Conservation (phyloP, 2,329 filamentous ascomycete species). For the Xylariaceae sp. region DNA sequence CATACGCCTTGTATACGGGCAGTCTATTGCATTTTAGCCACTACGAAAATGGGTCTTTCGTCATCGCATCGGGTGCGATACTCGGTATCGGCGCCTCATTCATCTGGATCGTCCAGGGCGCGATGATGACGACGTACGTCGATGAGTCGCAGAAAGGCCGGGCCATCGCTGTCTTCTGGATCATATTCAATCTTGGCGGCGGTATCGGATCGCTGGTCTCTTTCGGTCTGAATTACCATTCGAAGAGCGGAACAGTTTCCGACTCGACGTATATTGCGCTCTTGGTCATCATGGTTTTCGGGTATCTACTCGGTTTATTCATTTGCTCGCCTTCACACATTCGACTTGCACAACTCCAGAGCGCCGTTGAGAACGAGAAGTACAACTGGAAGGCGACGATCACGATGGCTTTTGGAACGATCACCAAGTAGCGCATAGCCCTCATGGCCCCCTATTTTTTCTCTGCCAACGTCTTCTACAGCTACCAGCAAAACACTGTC, state of each 20-base stretch:
- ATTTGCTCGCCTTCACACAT: slow-evolving; percentile 17
- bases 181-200: slow-evolving; percentile 19
- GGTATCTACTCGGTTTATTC: slow-evolving; percentile 15
- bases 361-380: slow-evolving; percentile 16
- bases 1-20: slow-evolving; percentile 18
- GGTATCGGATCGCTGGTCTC: slow-evolving; percentile 17
- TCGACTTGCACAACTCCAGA: slow-evolving; percentile 5
- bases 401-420: slow-evolving; percentile 9
- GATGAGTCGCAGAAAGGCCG: slow-evolving; percentile 19
- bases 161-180: slow-evolving; percentile 18
- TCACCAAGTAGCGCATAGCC: slow-evolving; percentile 15
- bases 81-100: slow-evolving; percentile 16
- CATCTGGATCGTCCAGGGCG: slow-evolving; percentile 18
- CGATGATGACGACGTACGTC: slow-evolving; percentile 19
- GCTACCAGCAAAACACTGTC: slow-evolving; percentile 19
- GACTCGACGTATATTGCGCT: slow-evolving; percentile 17
- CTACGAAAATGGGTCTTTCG: slow-evolving; percentile 8
- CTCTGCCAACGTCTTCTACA: slow-evolving; percentile 18
- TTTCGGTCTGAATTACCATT: slow-evolving; percentile 18
- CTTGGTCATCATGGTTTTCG: slow-evolving; percentile 17
- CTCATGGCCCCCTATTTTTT: slow-evolving; percentile 17
- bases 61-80: slow-evolving; percentile 16
- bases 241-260: slow-evolving; percentile 14
- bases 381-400: slow-evolving; percentile 10
- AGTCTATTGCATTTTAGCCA: slow-evolving; percentile 18